These are phyloP conservation scores for Debaryomyces fabryi DNA, from an alignment of 1,139 yeast genomes.

Conservation along the genomic window DNA sequence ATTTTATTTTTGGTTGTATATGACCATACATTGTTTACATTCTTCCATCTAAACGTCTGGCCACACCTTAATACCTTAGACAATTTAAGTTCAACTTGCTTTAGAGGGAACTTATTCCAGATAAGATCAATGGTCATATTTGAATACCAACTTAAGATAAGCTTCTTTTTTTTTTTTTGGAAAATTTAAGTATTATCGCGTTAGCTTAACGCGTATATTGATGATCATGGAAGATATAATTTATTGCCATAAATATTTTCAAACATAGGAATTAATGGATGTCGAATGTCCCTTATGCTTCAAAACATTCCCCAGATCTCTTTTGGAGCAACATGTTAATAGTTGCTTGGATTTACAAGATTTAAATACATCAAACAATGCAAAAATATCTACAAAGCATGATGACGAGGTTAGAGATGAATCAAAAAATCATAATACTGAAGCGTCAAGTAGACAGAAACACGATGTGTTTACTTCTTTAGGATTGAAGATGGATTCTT, in stretches of 20 bases:
- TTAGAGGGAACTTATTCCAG: slow-evolving; percentile 30
- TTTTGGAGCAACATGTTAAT: slow-evolving; percentile 47
- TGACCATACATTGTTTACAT: slow-evolving; percentile 60
- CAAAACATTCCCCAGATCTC: slow-evolving; percentile 22
- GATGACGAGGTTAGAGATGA: neutral
- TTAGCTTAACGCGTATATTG: neutral
- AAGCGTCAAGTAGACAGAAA: neutral
- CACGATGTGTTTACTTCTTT: slow-evolving; percentile 30
- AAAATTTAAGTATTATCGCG: neutral
- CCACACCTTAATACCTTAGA: slow-evolving; percentile 82
- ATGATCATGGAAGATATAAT: neutral
- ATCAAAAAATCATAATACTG: slow-evolving; percentile 4
- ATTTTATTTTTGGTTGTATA: slow-evolving; percentile 54
- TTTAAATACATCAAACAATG: neutral
- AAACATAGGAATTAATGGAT: slow-evolving; percentile 9
- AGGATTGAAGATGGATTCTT: slow-evolving; percentile 33
- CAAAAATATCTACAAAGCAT: neutral
- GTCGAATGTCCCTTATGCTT: slow-evolving; percentile 42
- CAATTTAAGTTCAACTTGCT: slow-evolving; percentile 56
- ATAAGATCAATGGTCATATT: slow-evolving; percentile 29
- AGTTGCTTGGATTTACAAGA: slow-evolving; percentile 32
- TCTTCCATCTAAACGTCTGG: slow-evolving; percentile 79
- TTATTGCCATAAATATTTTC: neutral
- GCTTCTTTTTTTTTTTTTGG: neutral
- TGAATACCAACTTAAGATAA: no score